These are phyloP conservation scores for Nemania bipapillata DNA, from an alignment of 2,329 filamentous ascomycete genomes.

Conservation along the genomic window DNA sequence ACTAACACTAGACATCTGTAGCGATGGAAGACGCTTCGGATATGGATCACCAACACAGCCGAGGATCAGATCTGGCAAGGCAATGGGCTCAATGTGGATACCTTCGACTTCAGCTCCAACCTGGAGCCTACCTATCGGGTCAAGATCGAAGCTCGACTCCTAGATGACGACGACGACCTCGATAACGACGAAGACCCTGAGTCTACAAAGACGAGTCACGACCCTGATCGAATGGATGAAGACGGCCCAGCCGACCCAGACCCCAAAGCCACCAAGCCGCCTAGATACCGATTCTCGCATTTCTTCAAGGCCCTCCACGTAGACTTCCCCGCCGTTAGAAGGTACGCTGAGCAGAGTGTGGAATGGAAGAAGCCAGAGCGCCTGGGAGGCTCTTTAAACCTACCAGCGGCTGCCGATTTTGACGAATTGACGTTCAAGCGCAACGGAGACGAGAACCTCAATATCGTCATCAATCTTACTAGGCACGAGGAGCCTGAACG, in stretches of 20 bases:
- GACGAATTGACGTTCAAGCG: conserved; percentile 92
- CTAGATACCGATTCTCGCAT: conserved; percentile 72
- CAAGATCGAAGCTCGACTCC: conserved; percentile 87
- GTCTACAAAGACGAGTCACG: conserved; percentile 59
- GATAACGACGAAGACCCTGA: conserved; percentile 64
- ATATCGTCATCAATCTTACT: conserved; percentile 86
- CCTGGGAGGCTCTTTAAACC: conserved; percentile 63
- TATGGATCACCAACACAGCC: conserved; percentile 95
- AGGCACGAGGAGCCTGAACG: conserved; percentile 88
- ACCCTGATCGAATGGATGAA: conserved; percentile 69
- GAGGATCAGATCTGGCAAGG: conserved; percentile 95
- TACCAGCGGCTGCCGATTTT: conserved; percentile 79
- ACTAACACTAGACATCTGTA: conserved; percentile 50
- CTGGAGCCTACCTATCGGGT: conserved; percentile 85
- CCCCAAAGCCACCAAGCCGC: conserved; percentile 55
- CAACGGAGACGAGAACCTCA: conserved; percentile 89
- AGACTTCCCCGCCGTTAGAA: conserved; percentile 74
- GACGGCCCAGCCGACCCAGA: conserved; percentile 55
- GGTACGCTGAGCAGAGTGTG: conserved; percentile 67
- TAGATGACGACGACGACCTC: conserved; percentile 71
- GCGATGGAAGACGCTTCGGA: conserved; percentile 83
- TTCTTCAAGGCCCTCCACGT: conserved; percentile 85
- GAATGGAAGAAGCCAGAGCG: conserved; percentile 87
- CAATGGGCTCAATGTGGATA: conserved; percentile 73
- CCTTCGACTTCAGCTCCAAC: conserved; percentile 83